Evolutionary conservation across 2,329 filamentous ascomycete species (phyloP), one percentile per base, ranked within the genome.

Genomic region (Bipolaris oryzae): DNA sequence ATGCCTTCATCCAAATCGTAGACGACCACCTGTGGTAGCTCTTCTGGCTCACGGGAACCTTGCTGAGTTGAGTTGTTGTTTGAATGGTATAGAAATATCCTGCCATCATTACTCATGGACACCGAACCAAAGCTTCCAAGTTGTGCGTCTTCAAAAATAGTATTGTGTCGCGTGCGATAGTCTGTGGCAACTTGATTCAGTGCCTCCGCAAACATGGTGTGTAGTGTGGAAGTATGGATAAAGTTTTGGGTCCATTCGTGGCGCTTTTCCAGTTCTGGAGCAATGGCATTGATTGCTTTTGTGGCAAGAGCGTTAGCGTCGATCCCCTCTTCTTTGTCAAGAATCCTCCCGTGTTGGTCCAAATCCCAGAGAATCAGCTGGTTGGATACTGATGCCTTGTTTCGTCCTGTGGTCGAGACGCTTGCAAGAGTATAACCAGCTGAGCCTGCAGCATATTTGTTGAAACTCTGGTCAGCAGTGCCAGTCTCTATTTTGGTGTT

Each of bases 181-280:
- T 63, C 58, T n/a, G 56, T 59, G 9, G 64, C 67, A 2, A 57
- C 61, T 16, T 55, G 41, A 16, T 48, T 45, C 21, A 74, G 50
- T 1, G 66, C 63, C 15, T 51, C 54, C 11, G 58, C 46, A 16
- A 74, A 64, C 2, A 68, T 60, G n/a, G 55, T 33, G 20, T 68
- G 62, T 1, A 74, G 54, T 4, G 39, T 55, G 15, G 69, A 69
- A 4, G 46, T 38, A 20, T 54, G 33, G 16, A 72, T 61, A 34
- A 73, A 73, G 0, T 66, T 58, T 34, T 35, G 56, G 1, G 67
- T 63, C 70, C 69, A 74, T 50, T 69, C 72, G 43, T 73, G 67
- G 9, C 60, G 58, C 6, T 49, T 49, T 23, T 50, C 28, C n/a
- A 74, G 66, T 11, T 68, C 63, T 1, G 68, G 55, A 0, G 63